A percentile compares a stretch with the other conserved stretches of the same genome.
Evolutionary conservation across 1,284 basidiomycete genomes (phyloP).

Genomic region (Takashimella tepidaria): DNA sequence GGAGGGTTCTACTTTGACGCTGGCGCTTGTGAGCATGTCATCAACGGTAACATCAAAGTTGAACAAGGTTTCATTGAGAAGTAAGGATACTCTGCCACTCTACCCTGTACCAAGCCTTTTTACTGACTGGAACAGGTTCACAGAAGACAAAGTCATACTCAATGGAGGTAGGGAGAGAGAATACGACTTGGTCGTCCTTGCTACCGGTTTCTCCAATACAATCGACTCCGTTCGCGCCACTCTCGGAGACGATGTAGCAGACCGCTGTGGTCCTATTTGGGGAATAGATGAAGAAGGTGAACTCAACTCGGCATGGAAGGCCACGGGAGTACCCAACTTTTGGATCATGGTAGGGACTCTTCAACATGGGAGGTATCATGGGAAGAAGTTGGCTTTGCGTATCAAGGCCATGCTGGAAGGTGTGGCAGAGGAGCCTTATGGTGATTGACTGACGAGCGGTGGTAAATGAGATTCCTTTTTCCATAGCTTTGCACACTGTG

Average conservation of each 20-base stretch:
- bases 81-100: no score
- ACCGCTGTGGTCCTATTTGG: constrained; percentile 54
- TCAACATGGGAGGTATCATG: constrained; percentile 22
- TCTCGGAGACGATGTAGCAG: constrained; percentile 53
- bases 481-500: no score
- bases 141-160: constrained; percentile 22
- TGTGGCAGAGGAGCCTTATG: constrained; percentile 16
- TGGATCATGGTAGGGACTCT: constrained; percentile 57
- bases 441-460: no score
- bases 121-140: constrained; percentile 10
- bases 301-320: constrained; percentile 52
- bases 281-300: constrained; percentile 58
- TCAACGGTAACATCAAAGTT: constrained; percentile 36
- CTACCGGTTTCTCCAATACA: constrained; percentile 54
- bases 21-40: constrained; percentile 34
- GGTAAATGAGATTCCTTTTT: no score
- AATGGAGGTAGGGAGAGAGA: constrained; percentile 48
- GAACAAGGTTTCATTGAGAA: constrained; percentile 26
- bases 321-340: constrained; percentile 53
- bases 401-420: constrained; percentile 30
- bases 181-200: constrained; percentile 63
- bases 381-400: constrained; percentile 20
- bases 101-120: neutral
- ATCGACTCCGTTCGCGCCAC: constrained; percentile 42
- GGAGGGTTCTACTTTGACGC: constrained; percentile 41